These are phyloP conservation scores for Fermentozyma sake DNA, from an alignment of 1,139 yeast species.

Conservation along the genomic window DNA sequence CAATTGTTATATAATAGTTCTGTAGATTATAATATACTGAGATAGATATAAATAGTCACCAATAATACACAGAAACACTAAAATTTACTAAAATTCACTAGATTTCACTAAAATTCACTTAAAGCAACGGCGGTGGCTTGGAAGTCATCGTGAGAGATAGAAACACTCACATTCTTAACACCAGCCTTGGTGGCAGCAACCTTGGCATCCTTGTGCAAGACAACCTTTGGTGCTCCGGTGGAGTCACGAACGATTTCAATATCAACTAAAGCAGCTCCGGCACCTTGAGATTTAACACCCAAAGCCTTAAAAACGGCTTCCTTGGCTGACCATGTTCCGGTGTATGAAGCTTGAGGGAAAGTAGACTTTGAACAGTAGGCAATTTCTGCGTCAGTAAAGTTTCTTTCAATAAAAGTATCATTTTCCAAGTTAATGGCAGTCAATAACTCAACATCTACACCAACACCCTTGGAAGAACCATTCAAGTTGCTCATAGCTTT, in stretches of 20 bases:
- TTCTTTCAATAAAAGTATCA: conserved; percentile 85
- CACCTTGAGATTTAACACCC: conserved; percentile 87
- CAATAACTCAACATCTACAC: conserved; percentile 94
- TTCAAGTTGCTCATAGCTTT: conserved; percentile 46
- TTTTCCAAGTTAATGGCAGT: conserved; percentile 76
- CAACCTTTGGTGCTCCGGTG: conserved; percentile 81
- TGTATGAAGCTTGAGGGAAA: conserved; percentile 81
- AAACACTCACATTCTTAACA: conserved; percentile 69
- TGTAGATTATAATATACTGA: too few species aligned
- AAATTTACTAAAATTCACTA: too few species aligned
- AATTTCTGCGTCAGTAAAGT: conserved; percentile 80
- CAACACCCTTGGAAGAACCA: conserved; percentile 67
- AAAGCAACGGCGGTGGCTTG: conserved; percentile 98
- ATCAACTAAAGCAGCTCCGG: conserved; percentile 88
- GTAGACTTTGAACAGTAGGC: conserved; percentile 72
- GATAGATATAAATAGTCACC: too few species aligned
- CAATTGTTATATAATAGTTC: too few species aligned
- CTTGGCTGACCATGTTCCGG: conserved; percentile 99
- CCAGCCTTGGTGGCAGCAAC: conserved; percentile 68
- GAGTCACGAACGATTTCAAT: conserved; percentile 78
- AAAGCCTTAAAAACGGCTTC: conserved; percentile 97
- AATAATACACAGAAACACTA: too few species aligned
- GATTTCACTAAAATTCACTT: conserved; percentile 58
- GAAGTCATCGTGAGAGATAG: conserved; percentile 93
- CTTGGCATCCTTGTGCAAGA: conserved; percentile 70